phyloP scores from a whole-genome alignment of 179 eudicot genomes.

The Silene noctiflora region DNA sequence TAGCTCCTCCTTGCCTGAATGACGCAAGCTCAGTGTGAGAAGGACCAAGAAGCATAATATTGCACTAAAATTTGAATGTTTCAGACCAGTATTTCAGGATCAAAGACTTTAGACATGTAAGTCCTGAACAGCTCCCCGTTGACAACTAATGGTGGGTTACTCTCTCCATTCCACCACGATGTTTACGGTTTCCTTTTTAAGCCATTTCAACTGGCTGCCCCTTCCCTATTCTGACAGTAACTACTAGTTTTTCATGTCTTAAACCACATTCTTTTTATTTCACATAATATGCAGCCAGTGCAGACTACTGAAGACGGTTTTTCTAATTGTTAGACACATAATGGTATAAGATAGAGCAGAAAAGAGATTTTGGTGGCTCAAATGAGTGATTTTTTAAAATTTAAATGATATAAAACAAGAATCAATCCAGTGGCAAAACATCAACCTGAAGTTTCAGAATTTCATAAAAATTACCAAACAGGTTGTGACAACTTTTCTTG shows the following conservation, averaged over 20 bases:
- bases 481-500: too few relatives aligned
- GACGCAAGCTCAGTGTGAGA: constrained; percentile 20
- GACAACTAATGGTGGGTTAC: background rate
- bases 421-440: background rate
- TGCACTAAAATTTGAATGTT: background rate
- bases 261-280: background rate
- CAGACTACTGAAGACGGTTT: background rate
- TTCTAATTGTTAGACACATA: background rate
- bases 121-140: too few relatives aligned
- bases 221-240: background rate
- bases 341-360: background rate
- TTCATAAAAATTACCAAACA: background rate
- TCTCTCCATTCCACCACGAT: background rate
- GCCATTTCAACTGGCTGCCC: too few relatives aligned
- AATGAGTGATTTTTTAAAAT: background rate
- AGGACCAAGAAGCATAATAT: background rate
- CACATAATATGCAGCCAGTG: background rate
- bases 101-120: background rate
- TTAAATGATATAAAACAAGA: background rate
- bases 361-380: background rate
- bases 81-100: background rate
- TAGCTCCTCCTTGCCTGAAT: constrained; percentile 80
- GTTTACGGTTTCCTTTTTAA: too few relatives aligned
- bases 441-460: background rate
- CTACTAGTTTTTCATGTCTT: background rate